Base-by-base conservation (phyloP, 2,329 filamentous ascomycete species). In the Myotisia sp. region DNA sequence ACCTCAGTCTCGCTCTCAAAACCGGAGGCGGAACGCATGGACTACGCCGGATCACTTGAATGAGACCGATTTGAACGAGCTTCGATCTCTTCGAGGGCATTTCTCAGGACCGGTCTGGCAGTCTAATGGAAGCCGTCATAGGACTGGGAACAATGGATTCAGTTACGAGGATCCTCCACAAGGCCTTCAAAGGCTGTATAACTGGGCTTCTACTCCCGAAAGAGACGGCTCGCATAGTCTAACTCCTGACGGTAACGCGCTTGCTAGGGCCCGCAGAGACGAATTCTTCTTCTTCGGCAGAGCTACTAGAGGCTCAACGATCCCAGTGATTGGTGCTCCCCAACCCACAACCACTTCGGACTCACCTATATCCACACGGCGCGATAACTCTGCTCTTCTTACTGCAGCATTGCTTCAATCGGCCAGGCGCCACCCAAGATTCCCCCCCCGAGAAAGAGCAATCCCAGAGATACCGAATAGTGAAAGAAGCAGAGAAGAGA, bases 91-190 rank as follows among this genome's bases (percentile, higher is more conserved):
- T 24, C 19, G 24, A 12, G 20, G 24, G 20, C 19, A 32, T 16
- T 6, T 10, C 2, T 22, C 29, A 8, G 29, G 20, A 12, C 20
- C 16, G 12, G 14, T 14, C 20, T 22, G 27, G 32, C 13, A 18
- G 12, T 21, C 42, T 59, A 64, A 39, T 55, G 54, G 39, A 52
- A 58, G 52, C 28, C 53, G 48, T 29, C 62, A 70, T 43, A 57
- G 13, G 12, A 29, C 56, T 16, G 49, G 59, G 24, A 55, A 62
- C 42, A 59, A 57, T 34, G 56, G 64, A 36, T 54, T 66, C 21
- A 63, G 66, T 27, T 74, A 74, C 45, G 65, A 70, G 38, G 62
- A 68, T 42, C 64, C 65, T 32, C 58, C 66, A 6, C 66, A 70
- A 12, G 63, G 62, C 22, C 22, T 44, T 53, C 63, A 40, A 68